Conservation (phyloP, 768 basidiomycete species). For the Leccinum variicolor region DNA sequence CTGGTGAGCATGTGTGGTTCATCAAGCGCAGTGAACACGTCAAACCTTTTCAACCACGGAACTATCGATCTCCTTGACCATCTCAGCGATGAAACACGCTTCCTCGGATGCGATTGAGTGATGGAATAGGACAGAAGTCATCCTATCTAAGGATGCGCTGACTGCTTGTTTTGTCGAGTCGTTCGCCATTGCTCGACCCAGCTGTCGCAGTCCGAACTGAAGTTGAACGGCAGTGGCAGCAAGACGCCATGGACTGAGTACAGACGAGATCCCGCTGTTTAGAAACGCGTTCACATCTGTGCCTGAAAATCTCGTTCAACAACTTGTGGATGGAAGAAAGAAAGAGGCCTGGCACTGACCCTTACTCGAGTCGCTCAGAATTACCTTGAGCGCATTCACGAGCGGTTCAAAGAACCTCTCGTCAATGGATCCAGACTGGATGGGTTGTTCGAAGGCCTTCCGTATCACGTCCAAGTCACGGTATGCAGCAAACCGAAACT, state of each 20-base stretch:
- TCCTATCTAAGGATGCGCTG: conserved; percentile 59
- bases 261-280: conserved; percentile 60
- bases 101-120: conserved; percentile 75
- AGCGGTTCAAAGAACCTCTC: conserved; percentile 58
- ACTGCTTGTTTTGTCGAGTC: conserved; percentile 50
- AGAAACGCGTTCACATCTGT: conserved; percentile 47
- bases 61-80: conserved; percentile 66
- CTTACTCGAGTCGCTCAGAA: conserved; percentile 60
- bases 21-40: not conserved
- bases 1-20: not conserved
- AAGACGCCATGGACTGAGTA: conserved; percentile 81
- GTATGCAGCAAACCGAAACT: conserved; percentile 76
- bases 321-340: no score
- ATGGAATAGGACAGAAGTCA: conserved; percentile 65
- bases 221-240: conserved; percentile 78
- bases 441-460: conserved; percentile 61
- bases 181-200: conserved; percentile 64
- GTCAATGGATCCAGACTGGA: conserved; percentile 45
- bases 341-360: conserved; percentile 37
- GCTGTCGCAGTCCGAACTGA: conserved; percentile 69
- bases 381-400: conserved; percentile 61
- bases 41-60: conserved; percentile 65
- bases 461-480: conserved; percentile 70
- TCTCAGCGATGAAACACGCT: conserved; percentile 81
- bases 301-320: conserved; percentile 11